A percentile compares a stretch with the other conserved stretches of the same genome.
Evolutionary conservation across 805 yeast genomes (phyloP).

Genomic region (Candida sanyiensis): DNA sequence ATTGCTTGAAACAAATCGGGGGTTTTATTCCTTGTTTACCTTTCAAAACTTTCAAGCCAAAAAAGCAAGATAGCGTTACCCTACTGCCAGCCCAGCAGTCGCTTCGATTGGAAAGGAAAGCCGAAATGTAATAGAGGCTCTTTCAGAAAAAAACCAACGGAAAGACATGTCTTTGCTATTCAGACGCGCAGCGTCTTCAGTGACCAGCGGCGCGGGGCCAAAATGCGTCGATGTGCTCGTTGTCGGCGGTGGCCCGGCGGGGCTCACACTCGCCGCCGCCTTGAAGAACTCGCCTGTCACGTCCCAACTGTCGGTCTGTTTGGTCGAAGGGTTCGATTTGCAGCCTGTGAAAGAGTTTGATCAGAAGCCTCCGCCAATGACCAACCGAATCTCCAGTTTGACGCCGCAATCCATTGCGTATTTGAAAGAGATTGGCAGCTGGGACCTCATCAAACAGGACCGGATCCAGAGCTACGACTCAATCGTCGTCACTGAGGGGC

Average conservation of each 20-base stretch:
- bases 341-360: slow-evolving; percentile 41
- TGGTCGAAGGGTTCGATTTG: slow-evolving; percentile 71
- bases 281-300: slow-evolving; percentile 64
- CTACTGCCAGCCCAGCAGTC: too few species aligned
- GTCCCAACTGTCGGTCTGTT: slow-evolving; percentile 49
- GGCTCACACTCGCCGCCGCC: slow-evolving; percentile 79
- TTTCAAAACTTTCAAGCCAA: too few species aligned
- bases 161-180: slow-evolving; percentile 22
- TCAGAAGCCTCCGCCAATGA: slow-evolving; percentile 36
- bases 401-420: slow-evolving; percentile 76
- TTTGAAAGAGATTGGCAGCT: slow-evolving; percentile 65
- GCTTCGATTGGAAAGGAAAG: too few species aligned
- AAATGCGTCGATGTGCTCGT: slow-evolving; percentile 64
- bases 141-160: too few species aligned
- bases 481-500: slow-evolving; percentile 82
- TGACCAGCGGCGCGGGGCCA: slow-evolving; percentile 1
- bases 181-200: slow-evolving; percentile 12
- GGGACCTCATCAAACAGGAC: slow-evolving; percentile 63
- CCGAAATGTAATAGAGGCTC: too few species aligned
- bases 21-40: too few species aligned
- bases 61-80: too few species aligned
- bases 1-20: too few species aligned
- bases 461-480: slow-evolving; percentile 76
- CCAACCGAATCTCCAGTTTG: slow-evolving; percentile 79
- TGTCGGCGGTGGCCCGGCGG: slow-evolving; percentile 98